These are phyloP conservation scores for Calonectria pteridis DNA, from an alignment of 2,329 filamentous ascomycete species.

Conservation along the genomic window DNA sequence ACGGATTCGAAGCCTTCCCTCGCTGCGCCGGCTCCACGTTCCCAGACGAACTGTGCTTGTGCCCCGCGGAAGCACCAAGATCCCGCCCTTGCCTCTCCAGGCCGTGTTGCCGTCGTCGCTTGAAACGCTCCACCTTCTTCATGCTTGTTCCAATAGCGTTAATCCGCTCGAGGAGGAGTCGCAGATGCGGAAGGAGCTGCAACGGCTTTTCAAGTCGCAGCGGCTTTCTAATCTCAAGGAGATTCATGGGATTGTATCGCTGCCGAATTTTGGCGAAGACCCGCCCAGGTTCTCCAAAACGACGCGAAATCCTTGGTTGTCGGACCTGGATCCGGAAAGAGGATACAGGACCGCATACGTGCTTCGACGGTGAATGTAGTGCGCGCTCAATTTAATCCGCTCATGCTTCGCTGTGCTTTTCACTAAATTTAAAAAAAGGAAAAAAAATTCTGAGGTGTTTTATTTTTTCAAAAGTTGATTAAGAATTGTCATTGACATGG, in stretches of 20 bases:
- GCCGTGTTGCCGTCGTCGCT: neutral
- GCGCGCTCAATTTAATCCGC: neutral
- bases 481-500: no score
- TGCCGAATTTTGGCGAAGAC: neutral
- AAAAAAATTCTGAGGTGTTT: no score
- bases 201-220: neutral
- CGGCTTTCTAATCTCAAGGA: neutral
- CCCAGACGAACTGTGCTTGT: neutral
- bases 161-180: neutral
- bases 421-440: no score
- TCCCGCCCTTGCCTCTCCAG: neutral
- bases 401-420: no score
- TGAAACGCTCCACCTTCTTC: neutral
- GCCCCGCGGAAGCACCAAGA: no score
- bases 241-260: neutral
- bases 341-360: neutral
- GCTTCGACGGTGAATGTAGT: neutral
- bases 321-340: neutral
- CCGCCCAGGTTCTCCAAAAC: neutral
- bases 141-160: neutral
- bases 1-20: neutral
- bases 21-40: neutral
- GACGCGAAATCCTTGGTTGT: neutral
- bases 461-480: no score
- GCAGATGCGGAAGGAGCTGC: neutral